Evolutionary conservation across 495 filamentous ascomycete genomes (phyloP), one percentile per base, ranked within the genome.

Genomic region (Penicillium nucicola): DNA sequence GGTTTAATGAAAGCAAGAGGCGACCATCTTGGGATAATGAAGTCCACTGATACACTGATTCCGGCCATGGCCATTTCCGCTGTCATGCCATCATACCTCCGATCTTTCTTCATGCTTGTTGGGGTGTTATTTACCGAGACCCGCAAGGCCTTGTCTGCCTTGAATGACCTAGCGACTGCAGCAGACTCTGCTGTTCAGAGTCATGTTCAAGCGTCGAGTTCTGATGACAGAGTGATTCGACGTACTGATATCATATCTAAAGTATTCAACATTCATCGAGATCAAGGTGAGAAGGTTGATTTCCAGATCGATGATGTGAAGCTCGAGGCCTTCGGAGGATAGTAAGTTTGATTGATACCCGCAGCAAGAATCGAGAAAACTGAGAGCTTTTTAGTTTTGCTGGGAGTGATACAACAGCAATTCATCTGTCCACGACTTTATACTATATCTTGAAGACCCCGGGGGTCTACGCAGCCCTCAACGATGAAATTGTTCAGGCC

Each of bases 401-500:
- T 37, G 78, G 79, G 2, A 67, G 66, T 9, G 77, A 77, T 48
- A 81, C 79, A 1, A 81, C 77, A 7, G 76, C 79, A 2, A 74
- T 75, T 28, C 66, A 70, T 0, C 52, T 80, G 34, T 61, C 63
- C 15, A 72, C 62, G 13, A 67, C 62, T n/a, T 31, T 86, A 45
- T 82, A 77, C 60, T 61, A 76, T 40, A 68, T 85, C 1, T 45
- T 84, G 31, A 75, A 70, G 23, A 66, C 79, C 45, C 76, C 76
- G 0, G 58, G 65, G 6, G 56, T 60, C 7, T 71, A 82, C 52
- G 49, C 55, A 5, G 76, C 74, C 50, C 74, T 83, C 2, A 70
- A 75, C 25, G 28, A 70, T 23, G 83, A 87, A 56, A 70, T 87
- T 10, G 81, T 67, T 20, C 53, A 53, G 0, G 67, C 54, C 31